Evolutionary conservation across 2,329 filamentous ascomycete genomes (phyloP).

Genomic region (Stemphylium lycopersici): DNA sequence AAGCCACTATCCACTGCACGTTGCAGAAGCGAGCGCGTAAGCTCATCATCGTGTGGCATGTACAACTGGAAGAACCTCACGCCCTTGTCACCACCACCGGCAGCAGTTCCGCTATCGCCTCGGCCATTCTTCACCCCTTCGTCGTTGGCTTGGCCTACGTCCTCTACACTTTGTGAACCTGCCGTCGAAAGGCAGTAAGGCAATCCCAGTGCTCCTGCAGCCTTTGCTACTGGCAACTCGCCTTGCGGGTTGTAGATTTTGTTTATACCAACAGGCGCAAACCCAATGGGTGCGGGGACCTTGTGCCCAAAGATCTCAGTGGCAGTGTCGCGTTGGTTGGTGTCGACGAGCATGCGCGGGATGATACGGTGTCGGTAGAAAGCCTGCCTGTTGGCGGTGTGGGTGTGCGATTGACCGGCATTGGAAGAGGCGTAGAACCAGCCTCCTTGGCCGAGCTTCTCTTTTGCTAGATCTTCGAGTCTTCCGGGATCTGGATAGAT

Average conservation of each 20-base stretch:
- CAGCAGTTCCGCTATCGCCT: slow-evolving; percentile 6
- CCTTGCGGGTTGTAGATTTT: slow-evolving; percentile 66
- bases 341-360: slow-evolving; percentile 66
- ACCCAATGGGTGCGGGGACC: slow-evolving; percentile 66
- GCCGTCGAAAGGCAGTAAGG: slow-evolving; percentile 67
- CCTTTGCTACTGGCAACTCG: slow-evolving; percentile 65
- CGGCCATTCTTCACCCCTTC: slow-evolving; percentile 21
- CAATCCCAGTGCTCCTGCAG: slow-evolving; percentile 64
- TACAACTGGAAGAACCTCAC: slow-evolving; percentile 69
- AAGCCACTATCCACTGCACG: slow-evolving; percentile 63
- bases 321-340: slow-evolving; percentile 61
- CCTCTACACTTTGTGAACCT: slow-evolving; percentile 62
- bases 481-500: slow-evolving; percentile 57
- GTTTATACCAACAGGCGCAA: slow-evolving; percentile 70
- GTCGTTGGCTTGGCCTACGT: slow-evolving; percentile 63
- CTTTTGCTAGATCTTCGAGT: slow-evolving; percentile 63
- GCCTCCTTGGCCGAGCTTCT: slow-evolving; percentile 63
- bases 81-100: slow-evolving; percentile 7
- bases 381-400: slow-evolving; percentile 65
- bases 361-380: slow-evolving; percentile 70
- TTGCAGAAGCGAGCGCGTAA: slow-evolving; percentile 62
- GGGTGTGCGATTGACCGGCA: slow-evolving; percentile 60
- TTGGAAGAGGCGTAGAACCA: slow-evolving; percentile 67
- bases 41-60: slow-evolving; percentile 66
- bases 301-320: slow-evolving; percentile 66